Evolutionary conservation across 192 early-diverging fungal species (phyloP), one percentile per base, ranked within the genome.

Genomic region (Gamsiella multidivaricata): DNA sequence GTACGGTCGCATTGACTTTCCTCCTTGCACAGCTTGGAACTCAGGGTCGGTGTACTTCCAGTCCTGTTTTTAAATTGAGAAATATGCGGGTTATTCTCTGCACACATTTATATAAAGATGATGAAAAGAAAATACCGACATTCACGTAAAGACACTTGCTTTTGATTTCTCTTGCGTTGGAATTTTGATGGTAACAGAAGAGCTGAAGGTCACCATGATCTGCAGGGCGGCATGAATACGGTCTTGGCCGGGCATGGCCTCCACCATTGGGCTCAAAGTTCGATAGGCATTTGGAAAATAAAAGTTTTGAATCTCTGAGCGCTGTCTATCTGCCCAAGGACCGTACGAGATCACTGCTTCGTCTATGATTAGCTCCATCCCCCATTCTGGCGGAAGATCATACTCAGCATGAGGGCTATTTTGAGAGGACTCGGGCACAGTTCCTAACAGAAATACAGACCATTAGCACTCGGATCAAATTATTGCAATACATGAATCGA

Each of bases 251-350:
- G 84, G 81, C 5, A 65, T 32, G 14, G 88, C 71, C 22, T 34
- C 62, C 15, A 79, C 76, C 10, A 91, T 91, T 37, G 65, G 80
- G 9, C 62, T 53, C 29, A 62, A 50, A 20, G 82, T 83, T 10
- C 91, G 87, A 59, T 89, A 88, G 0, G 90, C 55, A n/a, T 84
- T 82, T 11, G 93, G 93, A 58, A 91, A 94, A 47, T 91, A 91
- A 69, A 88, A 94, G 43, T 82, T 83, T 55, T 94, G 91, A 18
- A 93, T 82, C 39, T 84, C 42, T 12, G 80, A 46, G 31, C 92
- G 80, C 56, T 94, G 93, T 25, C 91, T 83, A 72, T 93, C 90
- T 14, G 91, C 85, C 93, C 93, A 94, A 17, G 93, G 93, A 2
- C 93, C 93, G 59, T 94, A 94, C 41, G 89, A 84, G 0, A 94